Evolutionary conservation across 352 stramenopile species (phyloP).

Genomic region (Globisporangium carolinianum): DNA sequence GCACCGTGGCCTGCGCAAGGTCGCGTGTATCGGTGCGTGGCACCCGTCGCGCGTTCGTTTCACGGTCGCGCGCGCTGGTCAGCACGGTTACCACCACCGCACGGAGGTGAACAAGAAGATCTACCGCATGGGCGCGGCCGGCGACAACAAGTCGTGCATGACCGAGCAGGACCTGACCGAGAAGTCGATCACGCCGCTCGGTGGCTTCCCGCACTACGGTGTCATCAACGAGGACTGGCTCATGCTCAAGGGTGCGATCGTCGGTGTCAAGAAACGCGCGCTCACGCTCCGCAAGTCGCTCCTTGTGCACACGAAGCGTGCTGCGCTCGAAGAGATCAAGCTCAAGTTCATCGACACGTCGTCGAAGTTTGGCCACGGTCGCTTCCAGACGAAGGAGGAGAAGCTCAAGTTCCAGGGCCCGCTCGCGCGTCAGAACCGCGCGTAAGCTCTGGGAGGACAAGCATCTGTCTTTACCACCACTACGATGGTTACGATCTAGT

Average conservation of each 20-base stretch:
- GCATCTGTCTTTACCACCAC: background rate
- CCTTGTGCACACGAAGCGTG: conserved; percentile 95
- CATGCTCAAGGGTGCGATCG: conserved; percentile 99
- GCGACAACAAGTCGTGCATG: conserved; percentile 93
- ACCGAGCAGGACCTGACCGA: conserved; percentile 99
- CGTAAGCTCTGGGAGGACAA: conserved; percentile 33
- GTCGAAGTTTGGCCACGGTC: conserved; percentile 99
- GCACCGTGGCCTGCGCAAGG: conserved; percentile 99
- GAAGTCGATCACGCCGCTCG: conserved; percentile 99
- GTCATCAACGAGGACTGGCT: conserved; percentile 99
- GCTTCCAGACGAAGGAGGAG: conserved; percentile 99
- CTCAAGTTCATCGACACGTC: conserved; percentile 96
- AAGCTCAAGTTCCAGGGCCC: conserved; percentile 99
- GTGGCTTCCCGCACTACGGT: conserved; percentile 99
- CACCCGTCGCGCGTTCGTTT: conserved; percentile 98
- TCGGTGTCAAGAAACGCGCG: conserved; percentile 98
- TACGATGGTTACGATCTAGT: conserved; percentile 3
- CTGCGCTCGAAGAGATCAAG: conserved; percentile 95
- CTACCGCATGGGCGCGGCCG: conserved; percentile 95
- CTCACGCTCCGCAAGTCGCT: conserved; percentile 99
- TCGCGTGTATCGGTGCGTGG: conserved; percentile 99
- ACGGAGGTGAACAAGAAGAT: conserved; percentile 99
- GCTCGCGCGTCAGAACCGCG: conserved; percentile 89
- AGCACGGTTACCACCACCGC: conserved; percentile 99
- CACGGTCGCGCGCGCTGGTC: conserved; percentile 98